Evolutionary conservation across 805 yeast species (phyloP).

Genomic region (Zygosaccharomyces lentus): DNA sequence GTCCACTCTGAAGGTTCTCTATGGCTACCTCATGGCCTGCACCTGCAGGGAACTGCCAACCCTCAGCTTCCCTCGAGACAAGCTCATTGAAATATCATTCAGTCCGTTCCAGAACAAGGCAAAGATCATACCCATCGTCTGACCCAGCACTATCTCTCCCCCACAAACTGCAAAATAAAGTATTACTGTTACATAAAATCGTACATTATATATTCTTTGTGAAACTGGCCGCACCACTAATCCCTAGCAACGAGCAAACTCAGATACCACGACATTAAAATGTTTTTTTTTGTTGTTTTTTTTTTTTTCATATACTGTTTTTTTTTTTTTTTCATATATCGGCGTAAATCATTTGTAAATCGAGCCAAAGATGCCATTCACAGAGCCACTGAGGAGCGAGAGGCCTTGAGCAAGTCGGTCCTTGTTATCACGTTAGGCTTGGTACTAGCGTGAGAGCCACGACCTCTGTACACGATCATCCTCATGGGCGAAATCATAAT

Average conservation of each 20-base stretch:
- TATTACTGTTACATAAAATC: neutral
- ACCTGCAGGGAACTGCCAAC: conserved; percentile 82
- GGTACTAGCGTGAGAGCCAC: conserved; percentile 17
- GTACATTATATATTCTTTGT: conserved; percentile 1
- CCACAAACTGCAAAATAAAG: neutral
- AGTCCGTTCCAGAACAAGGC: conserved; percentile 80
- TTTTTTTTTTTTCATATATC: no score
- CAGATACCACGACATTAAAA: neutral
- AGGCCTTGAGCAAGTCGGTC: conserved; percentile 21
- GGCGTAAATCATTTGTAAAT: conserved; percentile 2
- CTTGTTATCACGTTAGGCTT: conserved; percentile 23
- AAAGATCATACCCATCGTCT: conserved; percentile 41
- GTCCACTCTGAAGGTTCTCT: conserved; percentile 79
- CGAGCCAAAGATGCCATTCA: neutral
- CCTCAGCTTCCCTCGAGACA: conserved; percentile 71
- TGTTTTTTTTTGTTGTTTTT: neutral
- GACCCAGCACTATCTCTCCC: no score
- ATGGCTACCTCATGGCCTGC: conserved; percentile 93
- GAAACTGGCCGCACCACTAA: neutral
- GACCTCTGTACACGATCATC: conserved; percentile 12
- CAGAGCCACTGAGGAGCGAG: conserved; percentile 4
- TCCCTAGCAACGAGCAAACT: neutral
- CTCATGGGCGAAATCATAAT: conserved; percentile 9
- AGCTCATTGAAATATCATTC: conserved; percentile 80
- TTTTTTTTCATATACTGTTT: no score